A percentile compares a stretch with the other conserved stretches of the same genome.
phyloP scores from a whole-genome alignment of 2,329 filamentous ascomycete species.

The Scedosporium aurantiacum region DNA sequence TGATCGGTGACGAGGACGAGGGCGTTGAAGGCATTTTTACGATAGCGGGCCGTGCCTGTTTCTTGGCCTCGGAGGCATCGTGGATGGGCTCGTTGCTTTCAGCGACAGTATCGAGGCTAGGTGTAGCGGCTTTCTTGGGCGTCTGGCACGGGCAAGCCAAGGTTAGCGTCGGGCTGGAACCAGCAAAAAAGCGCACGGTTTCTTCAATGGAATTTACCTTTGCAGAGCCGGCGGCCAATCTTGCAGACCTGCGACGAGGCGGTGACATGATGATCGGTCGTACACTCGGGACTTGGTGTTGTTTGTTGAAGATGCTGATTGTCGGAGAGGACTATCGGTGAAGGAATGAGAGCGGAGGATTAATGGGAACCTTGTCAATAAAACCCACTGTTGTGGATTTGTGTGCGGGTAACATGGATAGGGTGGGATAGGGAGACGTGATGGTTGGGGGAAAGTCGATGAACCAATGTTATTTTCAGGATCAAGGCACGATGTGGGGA shows the following conservation, averaged over 20 bases:
- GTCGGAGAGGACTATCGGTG: not conserved
- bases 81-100: slow-evolving; percentile 30
- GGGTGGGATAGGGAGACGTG: not conserved
- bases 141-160: not conserved
- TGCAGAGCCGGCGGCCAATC: slow-evolving; percentile 22
- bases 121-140: slow-evolving; percentile 7
- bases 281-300: not conserved
- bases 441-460: not conserved
- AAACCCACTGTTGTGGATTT: not conserved
- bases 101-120: slow-evolving; percentile 28
- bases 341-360: not conserved
- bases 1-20: slow-evolving; percentile 50
- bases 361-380: not conserved
- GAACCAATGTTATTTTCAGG: not conserved
- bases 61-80: slow-evolving; percentile 23
- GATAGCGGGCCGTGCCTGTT: slow-evolving; percentile 17
- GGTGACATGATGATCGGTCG: slow-evolving; percentile 23
- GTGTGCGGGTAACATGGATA: not conserved
- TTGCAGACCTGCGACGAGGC: slow-evolving; percentile 32
- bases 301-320: not conserved
- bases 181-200: not conserved
- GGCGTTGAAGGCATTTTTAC: slow-evolving; percentile 40
- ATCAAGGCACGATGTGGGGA: slow-evolving; percentile 3
- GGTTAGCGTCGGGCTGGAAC: not conserved
- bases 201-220: not conserved